Base-by-base conservation (phyloP, 306 rosid species). In the Senna siamea region DNA sequence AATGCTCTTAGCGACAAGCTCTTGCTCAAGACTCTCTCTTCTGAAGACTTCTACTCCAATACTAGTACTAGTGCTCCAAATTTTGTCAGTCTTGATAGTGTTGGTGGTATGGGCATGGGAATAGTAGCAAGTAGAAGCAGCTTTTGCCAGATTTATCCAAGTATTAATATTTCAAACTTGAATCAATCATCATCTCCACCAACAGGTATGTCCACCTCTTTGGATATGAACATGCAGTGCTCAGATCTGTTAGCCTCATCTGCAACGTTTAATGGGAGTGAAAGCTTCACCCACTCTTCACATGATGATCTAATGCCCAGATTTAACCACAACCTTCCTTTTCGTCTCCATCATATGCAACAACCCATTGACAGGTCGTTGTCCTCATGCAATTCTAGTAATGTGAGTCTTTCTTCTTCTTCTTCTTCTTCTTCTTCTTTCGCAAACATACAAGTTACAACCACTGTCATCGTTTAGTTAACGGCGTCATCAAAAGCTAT, bases 61-160 rank as follows among this genome's bases (percentile, higher is more conserved):
- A 26, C 30, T n/a, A n/a, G n/a, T n/a, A n/a, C n/a, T n/a, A n/a
- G n/a, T n/a, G n/a, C n/a, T n/a, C n/a, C n/a, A n/a, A n/a, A n/a
- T n/a, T n/a, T n/a, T n/a, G n/a, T n/a, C n/a, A n/a, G n/a, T n/a
- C n/a, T n/a, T n/a, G n/a, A n/a, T n/a, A n/a, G n/a, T n/a, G n/a
- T n/a, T 72, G 58, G 65, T 23, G 73, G n/a, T 11, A 23, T 7
- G 35, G 68, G 58, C 4, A 8, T 59, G 66, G 66, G 47, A 60
- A 20, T 4, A 5, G n/a, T n/a, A n/a, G n/a, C n/a, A n/a, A 76
- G 71, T 70, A 71, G 87, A 73, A 87, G 90, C 40, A 85, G 70
- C 61, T 88, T 85, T 67, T 77, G 89, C 78, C 98, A 87, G 80
- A 92, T 92, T 61, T 87, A 90, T 71, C 98, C 98, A 0, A 90